Evolutionary conservation across 257 asterid species (phyloP), one percentile per base, ranked within the genome.

Genomic region (Hygrophila difformis): DNA sequence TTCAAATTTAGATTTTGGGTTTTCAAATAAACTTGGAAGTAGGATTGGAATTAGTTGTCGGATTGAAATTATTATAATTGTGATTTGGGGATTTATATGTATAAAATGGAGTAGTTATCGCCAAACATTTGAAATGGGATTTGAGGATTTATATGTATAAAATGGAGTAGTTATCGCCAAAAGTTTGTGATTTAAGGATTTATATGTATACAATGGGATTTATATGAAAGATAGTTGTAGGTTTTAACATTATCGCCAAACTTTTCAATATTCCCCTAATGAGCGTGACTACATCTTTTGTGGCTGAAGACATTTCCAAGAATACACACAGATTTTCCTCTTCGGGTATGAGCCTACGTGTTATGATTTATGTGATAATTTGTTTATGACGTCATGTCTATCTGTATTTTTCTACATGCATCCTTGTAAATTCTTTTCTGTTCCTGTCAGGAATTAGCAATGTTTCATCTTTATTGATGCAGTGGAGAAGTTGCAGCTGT

Each of bases 291-390:
- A 84, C 97, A 57, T 84, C 97, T 44, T 84, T 88, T 66, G 97
- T 88, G 71, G 97, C 95, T 48, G 95, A 88, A 68, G 97, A 88
- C 36, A 63, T 88, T 55, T 71, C 95, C 35, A 88, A 81, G 76
- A 84, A 75, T 55, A 71, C 66, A 20, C 54, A 56, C 63, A 68
- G 50, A 51, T 47, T 51, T 53, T 60, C 74, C 26, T 10, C 59
- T 7, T 60, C 92, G 64, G 97, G 95, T 87, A 56, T 47, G 29
- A 56, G 29, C 47, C 33, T 31, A 44, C 15, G 28, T 18, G 13
- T 57, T 38, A 11, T 26, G 39, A 49, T 45, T 17, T 11, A 14
- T 45, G 13, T 44, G 28, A 23, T 9, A 35, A 40, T 31, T 41
- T 10, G 43, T 49, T 47, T 33, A 28, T 20, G 28, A 4, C 48